Conservation (phyloP, 2,329 filamentous ascomycete genomes). For the Pestalotiopsis sp. region DNA sequence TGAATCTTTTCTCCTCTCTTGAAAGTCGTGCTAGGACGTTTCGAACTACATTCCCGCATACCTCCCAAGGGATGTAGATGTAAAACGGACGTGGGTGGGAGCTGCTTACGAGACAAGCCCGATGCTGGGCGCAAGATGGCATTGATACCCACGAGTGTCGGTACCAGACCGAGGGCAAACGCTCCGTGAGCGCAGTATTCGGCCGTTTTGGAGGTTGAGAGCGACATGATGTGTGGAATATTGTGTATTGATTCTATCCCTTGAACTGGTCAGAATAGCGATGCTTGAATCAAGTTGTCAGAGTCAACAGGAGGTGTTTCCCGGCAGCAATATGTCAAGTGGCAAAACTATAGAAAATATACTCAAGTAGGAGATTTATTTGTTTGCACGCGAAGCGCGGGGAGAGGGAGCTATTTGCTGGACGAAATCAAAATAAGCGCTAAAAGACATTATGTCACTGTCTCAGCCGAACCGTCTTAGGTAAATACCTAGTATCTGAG, state of each 20-base stretch:
- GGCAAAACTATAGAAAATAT: not conserved
- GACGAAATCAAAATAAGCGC: not conserved
- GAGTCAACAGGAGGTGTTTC: not conserved
- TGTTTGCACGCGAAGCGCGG: not conserved
- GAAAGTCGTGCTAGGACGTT: not conserved
- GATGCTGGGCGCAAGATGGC: constrained; percentile 3
- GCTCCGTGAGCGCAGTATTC: constrained; percentile 5
- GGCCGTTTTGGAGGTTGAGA: not conserved
- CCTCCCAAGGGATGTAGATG: no score
- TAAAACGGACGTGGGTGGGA: no score
- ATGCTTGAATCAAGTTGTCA: not conserved
- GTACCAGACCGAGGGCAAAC: not conserved
- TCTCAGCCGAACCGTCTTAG: not conserved
- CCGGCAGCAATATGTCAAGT: not conserved
- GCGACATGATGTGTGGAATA: not conserved
- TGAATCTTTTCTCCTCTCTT: not conserved
- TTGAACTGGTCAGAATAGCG: not conserved
- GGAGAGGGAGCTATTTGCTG: not conserved
- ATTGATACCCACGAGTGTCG: constrained; percentile 3
- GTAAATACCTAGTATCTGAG: not conserved
- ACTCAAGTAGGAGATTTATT: not conserved
- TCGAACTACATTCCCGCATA: no score
- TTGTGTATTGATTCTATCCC: no score
- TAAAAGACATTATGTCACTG: not conserved
- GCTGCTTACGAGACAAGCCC: not conserved